A percentile compares a stretch with the other conserved stretches of the same genome.
Conservation (phyloP, 495 filamentous ascomycete species). For the Podospora bellae-mahoneyi region DNA sequence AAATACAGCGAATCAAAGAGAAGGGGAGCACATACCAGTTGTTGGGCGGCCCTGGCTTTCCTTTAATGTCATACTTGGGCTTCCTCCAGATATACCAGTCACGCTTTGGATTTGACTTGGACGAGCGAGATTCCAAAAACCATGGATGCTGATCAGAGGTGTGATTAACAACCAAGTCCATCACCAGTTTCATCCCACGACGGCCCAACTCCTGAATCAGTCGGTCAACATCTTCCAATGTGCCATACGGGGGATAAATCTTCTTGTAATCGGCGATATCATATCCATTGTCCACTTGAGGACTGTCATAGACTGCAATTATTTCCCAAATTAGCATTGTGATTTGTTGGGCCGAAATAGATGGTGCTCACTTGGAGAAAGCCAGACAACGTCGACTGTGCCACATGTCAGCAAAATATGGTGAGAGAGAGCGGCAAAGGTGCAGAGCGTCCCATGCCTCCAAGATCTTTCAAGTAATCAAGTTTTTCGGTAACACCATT, state of each 20-base stretch:
- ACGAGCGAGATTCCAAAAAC: slow-evolving; percentile 66
- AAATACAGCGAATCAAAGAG: slow-evolving; percentile 28
- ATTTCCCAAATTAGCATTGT: not conserved
- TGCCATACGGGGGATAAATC: slow-evolving; percentile 60
- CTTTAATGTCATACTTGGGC: slow-evolving; percentile 54
- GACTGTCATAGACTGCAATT: slow-evolving; percentile 53
- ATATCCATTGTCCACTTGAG: slow-evolving; percentile 57
- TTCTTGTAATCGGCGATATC: slow-evolving; percentile 62
- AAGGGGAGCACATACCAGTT: slow-evolving; percentile 59
- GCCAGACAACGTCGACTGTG: slow-evolving; percentile 60
- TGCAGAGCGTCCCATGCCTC: slow-evolving; percentile 21
- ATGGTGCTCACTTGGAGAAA: slow-evolving; percentile 48
- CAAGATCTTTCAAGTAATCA: slow-evolving; percentile 61
- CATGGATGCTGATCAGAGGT: slow-evolving; percentile 74
- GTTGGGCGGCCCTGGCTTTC: slow-evolving; percentile 60
- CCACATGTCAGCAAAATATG: not conserved
- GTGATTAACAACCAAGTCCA: slow-evolving; percentile 76
- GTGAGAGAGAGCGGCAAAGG: not conserved
- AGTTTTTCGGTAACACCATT: slow-evolving; percentile 64
- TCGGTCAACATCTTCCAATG: slow-evolving; percentile 58
- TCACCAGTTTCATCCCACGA: slow-evolving; percentile 64
- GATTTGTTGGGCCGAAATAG: not conserved
- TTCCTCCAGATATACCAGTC: slow-evolving; percentile 74
- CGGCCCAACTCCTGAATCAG: slow-evolving; percentile 55
- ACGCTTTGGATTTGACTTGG: slow-evolving; percentile 58